phyloP scores from a whole-genome alignment of 2,329 filamentous ascomycete species.

The Grosmannia penicillata region DNA sequence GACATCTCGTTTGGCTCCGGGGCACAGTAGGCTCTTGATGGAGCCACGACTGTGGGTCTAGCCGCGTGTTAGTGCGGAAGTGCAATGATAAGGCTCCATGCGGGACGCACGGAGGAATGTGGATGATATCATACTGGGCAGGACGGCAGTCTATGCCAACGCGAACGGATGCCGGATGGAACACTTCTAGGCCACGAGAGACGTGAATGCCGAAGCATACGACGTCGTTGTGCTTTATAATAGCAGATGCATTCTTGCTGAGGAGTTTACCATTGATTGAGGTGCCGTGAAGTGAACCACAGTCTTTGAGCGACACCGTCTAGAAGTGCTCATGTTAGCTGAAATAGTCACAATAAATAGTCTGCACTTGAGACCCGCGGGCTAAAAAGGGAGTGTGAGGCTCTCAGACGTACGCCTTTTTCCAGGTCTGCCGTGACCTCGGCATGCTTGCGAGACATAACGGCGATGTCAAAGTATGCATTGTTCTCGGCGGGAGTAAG shows the following conservation, averaged over 20 bases:
- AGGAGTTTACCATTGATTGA: constrained; percentile 23
- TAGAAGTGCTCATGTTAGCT: background rate
- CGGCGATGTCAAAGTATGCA: constrained; percentile 54
- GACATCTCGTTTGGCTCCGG: constrained; percentile 13
- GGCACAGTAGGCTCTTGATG: constrained; percentile 13
- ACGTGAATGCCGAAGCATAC: constrained; percentile 26
- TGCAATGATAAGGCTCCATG: too few relatives aligned
- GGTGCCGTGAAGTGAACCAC: constrained; percentile 38
- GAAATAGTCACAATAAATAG: too few relatives aligned
- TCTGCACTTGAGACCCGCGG: too few relatives aligned
- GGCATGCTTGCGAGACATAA: constrained; percentile 58
- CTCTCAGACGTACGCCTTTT: constrained; percentile 26
- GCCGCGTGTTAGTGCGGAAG: too few relatives aligned
- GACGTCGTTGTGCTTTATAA: constrained; percentile 20
- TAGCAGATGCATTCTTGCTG: constrained; percentile 2
- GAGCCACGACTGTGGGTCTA: background rate
- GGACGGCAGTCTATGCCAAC: constrained; percentile 6
- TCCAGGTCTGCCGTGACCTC: constrained; percentile 29
- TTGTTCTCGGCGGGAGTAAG: constrained; percentile 29
- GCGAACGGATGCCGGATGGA: constrained; percentile 14
- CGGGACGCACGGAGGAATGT: too few relatives aligned
- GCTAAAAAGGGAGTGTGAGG: too few relatives aligned
- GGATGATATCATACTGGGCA: background rate
- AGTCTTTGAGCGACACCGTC: constrained; percentile 23
- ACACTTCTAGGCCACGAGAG: constrained; percentile 18